Base-by-base conservation (phyloP, 2,329 filamentous ascomycete species). In the Drechslera avenae region DNA sequence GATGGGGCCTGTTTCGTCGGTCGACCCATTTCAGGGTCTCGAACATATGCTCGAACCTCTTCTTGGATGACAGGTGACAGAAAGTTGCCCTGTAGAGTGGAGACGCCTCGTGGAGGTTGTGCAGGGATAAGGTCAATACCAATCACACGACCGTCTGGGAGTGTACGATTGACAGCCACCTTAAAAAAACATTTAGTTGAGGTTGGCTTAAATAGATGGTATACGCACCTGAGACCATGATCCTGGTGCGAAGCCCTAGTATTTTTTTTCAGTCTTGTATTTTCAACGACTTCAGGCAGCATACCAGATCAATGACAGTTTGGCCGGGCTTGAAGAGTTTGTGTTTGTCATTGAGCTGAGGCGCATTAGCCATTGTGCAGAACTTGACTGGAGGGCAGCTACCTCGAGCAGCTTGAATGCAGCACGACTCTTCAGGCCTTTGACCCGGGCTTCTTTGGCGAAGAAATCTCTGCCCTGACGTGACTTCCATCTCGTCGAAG, bases 61-160 rank as follows among this genome's bases (percentile, higher is more conserved):
- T 79, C 81, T 72, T 89, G 89, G n/a, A 97, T 86, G 2, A 76
- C 75, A 0, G 85, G 81, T 5, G 86, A 88, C 33, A 97, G 79
- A 60, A 99, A 97, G 71, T 99, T 90, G 39, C 95, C 94, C 74
- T 99, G 94, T 50, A 99, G 91, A 2, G 91, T 91, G 21, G 90
- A 92, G n/a, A 96, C 91, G 17, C 94, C 94, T 66, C 83, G 86
- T 0, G 94, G 94, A 4, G 95, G 93, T 70, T 93, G 88, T 0
- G 91, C 90, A 4, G 94, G 94, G 59, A 99, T 91, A 43, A 99
- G 83, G 72, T 99, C 94, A 65, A 99, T 93, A 9, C 94, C 95
- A 21, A 99, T 79, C 10, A 99, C 86, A 35, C 88, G 84, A 7
- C 92, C 91, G 37, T 83, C 76, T 0, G 92, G 92, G 54, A 83